Conservation (phyloP, 495 filamentous ascomycete genomes). For the Aspergillus coremiiformis region DNA sequence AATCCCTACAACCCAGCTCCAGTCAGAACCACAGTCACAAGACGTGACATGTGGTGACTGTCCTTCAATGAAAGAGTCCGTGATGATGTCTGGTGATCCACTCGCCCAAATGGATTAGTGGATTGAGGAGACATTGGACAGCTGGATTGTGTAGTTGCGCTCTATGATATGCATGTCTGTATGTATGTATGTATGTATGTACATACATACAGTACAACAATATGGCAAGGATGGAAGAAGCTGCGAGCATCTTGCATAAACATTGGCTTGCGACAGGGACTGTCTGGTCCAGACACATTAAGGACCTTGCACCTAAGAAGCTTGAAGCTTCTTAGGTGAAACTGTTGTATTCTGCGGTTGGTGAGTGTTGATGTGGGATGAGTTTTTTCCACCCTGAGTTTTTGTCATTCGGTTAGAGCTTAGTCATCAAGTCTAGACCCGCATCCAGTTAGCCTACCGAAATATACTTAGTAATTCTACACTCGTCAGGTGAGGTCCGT, state of each 20-base stretch:
- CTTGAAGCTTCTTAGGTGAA: neutral
- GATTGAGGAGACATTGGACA: conserved; percentile 24
- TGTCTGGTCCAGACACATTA: neutral
- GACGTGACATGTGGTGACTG: conserved; percentile 39
- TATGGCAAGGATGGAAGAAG: neutral
- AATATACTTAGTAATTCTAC: too few species aligned
- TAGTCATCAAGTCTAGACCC: neutral
- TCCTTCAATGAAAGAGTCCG: conserved; percentile 38
- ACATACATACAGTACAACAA: too few species aligned
- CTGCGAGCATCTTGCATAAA: neutral
- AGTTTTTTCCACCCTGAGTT: too few species aligned
- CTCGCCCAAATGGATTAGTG: neutral
- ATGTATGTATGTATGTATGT: too few species aligned
- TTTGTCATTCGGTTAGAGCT: neutral
- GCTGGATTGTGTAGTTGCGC: conserved; percentile 39
- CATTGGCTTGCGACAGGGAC: neutral
- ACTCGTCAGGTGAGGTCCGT: too few species aligned
- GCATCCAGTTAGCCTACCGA: too few species aligned
- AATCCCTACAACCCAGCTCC: conserved; percentile 37
- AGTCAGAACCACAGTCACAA: conserved; percentile 39
- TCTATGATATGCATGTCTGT: too few species aligned
- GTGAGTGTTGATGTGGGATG: too few species aligned
- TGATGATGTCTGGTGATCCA: conserved; percentile 8
- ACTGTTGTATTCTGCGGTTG: too few species aligned
- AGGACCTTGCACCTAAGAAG: neutral